phyloP scores from a whole-genome alignment of 441 rosid genomes.

The Raphanus hybrid region DNA sequence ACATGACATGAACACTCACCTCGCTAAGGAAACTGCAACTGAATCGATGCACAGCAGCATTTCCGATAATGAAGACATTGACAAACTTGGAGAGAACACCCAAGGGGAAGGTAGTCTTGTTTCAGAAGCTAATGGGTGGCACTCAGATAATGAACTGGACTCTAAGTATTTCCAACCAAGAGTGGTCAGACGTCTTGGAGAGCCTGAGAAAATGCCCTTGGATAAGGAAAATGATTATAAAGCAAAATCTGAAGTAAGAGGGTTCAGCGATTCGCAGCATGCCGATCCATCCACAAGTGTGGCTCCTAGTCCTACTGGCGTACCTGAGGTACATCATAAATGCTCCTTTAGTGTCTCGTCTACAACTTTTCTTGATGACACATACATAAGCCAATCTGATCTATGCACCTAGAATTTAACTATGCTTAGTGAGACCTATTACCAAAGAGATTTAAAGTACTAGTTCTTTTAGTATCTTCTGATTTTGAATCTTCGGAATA shows the following conservation, averaged over 20 bases:
- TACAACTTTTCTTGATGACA: slow-evolving; percentile 1
- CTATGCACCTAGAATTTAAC: neutral
- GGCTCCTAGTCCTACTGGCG: slow-evolving; percentile 67
- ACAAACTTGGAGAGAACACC: slow-evolving; percentile 52
- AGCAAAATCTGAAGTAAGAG: slow-evolving; percentile 47
- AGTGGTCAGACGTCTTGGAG: slow-evolving; percentile 54
- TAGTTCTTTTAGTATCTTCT: slow-evolving; percentile 22
- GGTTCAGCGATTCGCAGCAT: slow-evolving; percentile 44
- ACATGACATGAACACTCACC: slow-evolving; percentile 56
- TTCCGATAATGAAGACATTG: slow-evolving; percentile 73
- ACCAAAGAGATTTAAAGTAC: slow-evolving; percentile 9
- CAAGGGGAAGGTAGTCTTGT: slow-evolving; percentile 54
- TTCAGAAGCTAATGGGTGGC: slow-evolving; percentile 64
- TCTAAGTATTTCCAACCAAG: slow-evolving; percentile 56
- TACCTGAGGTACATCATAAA: slow-evolving; percentile 78
- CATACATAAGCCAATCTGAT: neutral
- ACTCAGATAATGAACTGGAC: slow-evolving; percentile 83
- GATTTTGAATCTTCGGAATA: slow-evolving; percentile 2
- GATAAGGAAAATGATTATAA: slow-evolving; percentile 48
- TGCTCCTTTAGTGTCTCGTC: slow-evolving; percentile 11
- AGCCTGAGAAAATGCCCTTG: slow-evolving; percentile 43
- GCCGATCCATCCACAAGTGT: slow-evolving; percentile 45
- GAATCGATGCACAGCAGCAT: slow-evolving; percentile 66
- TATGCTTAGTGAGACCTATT: slow-evolving; percentile 17
- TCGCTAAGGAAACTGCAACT: slow-evolving; percentile 52